These are phyloP conservation scores for Fusarium aywerte DNA, from an alignment of 2,329 filamentous ascomycete species.

Conservation along the genomic window DNA sequence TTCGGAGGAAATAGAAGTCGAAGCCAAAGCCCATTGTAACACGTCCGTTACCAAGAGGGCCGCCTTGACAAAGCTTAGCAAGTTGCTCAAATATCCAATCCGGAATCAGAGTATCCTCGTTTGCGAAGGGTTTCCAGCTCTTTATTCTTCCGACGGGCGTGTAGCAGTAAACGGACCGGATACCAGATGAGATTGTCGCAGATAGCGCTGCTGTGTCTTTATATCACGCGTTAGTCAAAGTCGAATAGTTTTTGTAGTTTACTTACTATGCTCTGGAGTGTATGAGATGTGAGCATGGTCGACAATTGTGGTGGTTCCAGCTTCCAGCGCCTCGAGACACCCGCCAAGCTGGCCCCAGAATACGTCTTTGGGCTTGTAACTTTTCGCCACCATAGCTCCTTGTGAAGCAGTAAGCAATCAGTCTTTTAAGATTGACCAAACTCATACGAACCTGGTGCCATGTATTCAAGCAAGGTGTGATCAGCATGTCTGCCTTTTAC, in stretches of 20 bases:
- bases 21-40: conserved; percentile 22
- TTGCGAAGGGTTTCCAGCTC: conserved; percentile 8
- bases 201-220: conserved; percentile 6
- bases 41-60: neutral
- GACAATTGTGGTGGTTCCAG: conserved; percentile 4
- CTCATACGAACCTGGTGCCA: neutral
- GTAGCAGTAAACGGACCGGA: conserved; percentile 18
- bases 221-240: fast-evolving
- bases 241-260: fast-evolving
- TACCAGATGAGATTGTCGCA: conserved; percentile 7
- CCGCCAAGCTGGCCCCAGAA: conserved; percentile 20
- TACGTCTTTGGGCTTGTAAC: conserved; percentile 1
- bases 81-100: conserved; percentile 1
- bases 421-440: fast-evolving
- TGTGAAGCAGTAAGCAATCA: fast-evolving
- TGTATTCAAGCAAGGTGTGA: conserved; percentile 2
- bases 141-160: neutral
- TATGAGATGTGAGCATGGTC: conserved; percentile 21
- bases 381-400: conserved; percentile 15
- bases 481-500: conserved; percentile 7
- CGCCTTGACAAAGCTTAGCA: neutral
- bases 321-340: conserved; percentile 8
- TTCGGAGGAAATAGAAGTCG: conserved; percentile 15
- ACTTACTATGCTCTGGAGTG: conserved; percentile 6
- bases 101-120: neutral